These are phyloP conservation scores for Penicillium antarcticum DNA, from an alignment of 495 filamentous ascomycete genomes.

Conservation along the genomic window DNA sequence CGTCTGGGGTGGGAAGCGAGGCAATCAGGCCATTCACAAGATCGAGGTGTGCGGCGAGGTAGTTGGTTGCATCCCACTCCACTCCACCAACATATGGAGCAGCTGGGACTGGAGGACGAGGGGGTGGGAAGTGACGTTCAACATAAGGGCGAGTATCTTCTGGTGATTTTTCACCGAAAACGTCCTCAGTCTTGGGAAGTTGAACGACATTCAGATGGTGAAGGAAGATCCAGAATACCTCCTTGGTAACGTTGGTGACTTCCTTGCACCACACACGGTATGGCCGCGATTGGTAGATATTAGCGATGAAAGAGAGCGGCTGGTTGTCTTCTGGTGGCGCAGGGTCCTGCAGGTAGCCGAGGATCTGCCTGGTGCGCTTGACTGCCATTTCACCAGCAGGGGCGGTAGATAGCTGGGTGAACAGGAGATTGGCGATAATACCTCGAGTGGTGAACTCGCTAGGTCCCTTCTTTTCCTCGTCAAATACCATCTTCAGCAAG, in stretches of 20 bases:
- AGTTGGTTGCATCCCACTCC: slow-evolving; percentile 98
- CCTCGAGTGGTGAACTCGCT: slow-evolving; percentile 91
- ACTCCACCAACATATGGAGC: slow-evolving; percentile 97
- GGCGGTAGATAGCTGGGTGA: slow-evolving; percentile 72
- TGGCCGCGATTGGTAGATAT: slow-evolving; percentile 82
- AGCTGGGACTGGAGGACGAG: slow-evolving; percentile 85
- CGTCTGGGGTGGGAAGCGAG: slow-evolving; percentile 65
- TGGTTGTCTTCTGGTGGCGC: slow-evolving; percentile 67
- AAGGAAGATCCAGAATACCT: slow-evolving; percentile 99
- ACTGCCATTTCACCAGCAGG: slow-evolving; percentile 46
- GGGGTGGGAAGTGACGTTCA: slow-evolving; percentile 76
- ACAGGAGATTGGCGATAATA: slow-evolving; percentile 81
- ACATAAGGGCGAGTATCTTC: slow-evolving; percentile 16
- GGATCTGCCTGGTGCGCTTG: slow-evolving; percentile 61
- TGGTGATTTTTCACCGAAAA: slow-evolving; percentile 19
- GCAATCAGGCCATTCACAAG: slow-evolving; percentile 88
- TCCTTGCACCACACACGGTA: slow-evolving; percentile 95
- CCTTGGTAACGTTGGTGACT: slow-evolving; percentile 86
- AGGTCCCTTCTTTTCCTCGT: slow-evolving; percentile 94
- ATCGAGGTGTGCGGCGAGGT: slow-evolving; percentile 87
- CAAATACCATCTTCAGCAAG: slow-evolving; percentile 84
- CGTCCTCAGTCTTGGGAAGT: slow-evolving; percentile 29
- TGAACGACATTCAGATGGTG: slow-evolving; percentile 88
- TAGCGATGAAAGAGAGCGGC: slow-evolving; percentile 79
- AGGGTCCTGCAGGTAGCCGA: slow-evolving; percentile 80